Base-by-base conservation (phyloP, 306 rosid species). In the Nissolia schottii region DNA sequence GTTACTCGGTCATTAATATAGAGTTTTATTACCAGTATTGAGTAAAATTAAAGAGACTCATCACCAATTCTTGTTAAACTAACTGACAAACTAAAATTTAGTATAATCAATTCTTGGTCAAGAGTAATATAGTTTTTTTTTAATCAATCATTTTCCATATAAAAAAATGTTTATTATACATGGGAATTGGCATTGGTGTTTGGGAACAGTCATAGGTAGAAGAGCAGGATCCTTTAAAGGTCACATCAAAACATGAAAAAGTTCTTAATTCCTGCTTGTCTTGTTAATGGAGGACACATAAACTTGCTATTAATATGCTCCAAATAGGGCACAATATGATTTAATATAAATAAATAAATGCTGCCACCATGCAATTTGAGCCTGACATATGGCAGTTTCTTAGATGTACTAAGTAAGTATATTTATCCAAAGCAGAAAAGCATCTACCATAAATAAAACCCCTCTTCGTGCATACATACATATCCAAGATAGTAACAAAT, bases 231-330 rank as follows among this genome's bases (percentile, higher is more conserved):
- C 83, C 76, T 79, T 35, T 63, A 65, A 76, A 70, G 77, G 86
- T 82, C 84, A 85, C 86, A 76, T 76, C 86, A 78, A 87, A n/a
- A 87, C 85, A 83, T 74, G 87, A 79, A 67, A 70, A 49, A 54
- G 60, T 66, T 69, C 76, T 61, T 78, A 64, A 64, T 68, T 83
- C 80, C 70, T 70, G 62, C 79, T 83, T 86, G 94, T 84, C 86
- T 62, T 82, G 85, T 85, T 86, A 70, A 78, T 64, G 85, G 86
- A 72, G 62, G 89, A 82, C 91, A 80, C 60, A 71, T 54, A 45
- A 77, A 77, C 34, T 67, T 68, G 55, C 72, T 70, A 78, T 71
- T 64, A 72, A 69, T 51, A 82, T 67, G 83, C 81, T 81, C 65
- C 70, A 38, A 61, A 79, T 51, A 43, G 80, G 50, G 35, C 74